Evolutionary conservation across 1,139 yeast species (phyloP), one percentile per base, ranked within the genome.

Genomic region (Suhomyces bolitotheri): DNA sequence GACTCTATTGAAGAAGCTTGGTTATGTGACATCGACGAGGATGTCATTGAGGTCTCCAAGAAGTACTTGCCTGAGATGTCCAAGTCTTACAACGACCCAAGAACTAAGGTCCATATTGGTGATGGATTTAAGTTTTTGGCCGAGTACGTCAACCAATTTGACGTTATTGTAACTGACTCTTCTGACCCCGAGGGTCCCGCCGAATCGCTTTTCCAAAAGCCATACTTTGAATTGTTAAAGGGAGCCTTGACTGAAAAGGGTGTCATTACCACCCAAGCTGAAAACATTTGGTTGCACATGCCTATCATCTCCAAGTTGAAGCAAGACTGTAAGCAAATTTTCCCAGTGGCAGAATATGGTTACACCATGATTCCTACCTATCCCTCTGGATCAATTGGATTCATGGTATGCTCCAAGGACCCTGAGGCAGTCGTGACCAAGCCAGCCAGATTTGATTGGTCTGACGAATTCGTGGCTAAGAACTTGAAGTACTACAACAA

Each of bases 131-230:
- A 89, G 68, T 89, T 82, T 66, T 76, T 89, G 60, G 81, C 80
- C 43, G 87, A 83, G 48, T 80, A 80, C 66, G 66, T 68, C 51
- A 68, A 70, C 54, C 80, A 77, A 54, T 89, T 85, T 54, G 97
- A 89, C 60, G 96, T 88, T 27, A 88, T 89, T 58, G 82, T 89
- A 60, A 87, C 96, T 32, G 97, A 89, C 61, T 87, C 96, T 11
- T 86, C 96, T 24, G 97, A 89, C 61, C 97, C 97, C 31, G 97
- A 89, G 62, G 97, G 97, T 38, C 97, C 97, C 25, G 97, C 97
- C 33, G 95, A 82, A 60, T 73, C 84, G 19, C 75, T 89, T 43
- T 89, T 89, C 77, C 90, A 87, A 65, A 80, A 82, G 57, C 86
- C 87, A 22, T 89, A 88, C 73, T 89, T 88, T 62, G 73, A 82